Percentiles rank a stretch among this genome's conserved stretches.
These are phyloP conservation scores for Mycena citricolor DNA, from an alignment of 1,284 basidiomycete genomes.

Conservation along the genomic window DNA sequence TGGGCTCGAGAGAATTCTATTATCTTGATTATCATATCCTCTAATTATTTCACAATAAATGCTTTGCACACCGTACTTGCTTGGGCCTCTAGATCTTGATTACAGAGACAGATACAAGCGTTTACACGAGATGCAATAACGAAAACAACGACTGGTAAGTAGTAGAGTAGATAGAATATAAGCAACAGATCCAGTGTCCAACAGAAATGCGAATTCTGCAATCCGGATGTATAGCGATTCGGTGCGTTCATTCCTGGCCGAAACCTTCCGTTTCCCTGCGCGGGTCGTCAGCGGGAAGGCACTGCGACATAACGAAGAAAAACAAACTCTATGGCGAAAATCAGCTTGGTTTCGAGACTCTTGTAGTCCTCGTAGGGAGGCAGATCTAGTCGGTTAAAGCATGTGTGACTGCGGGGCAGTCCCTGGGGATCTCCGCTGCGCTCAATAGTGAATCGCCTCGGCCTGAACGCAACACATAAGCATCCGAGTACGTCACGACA, in stretches of 20 bases:
- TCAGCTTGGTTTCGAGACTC: constrained; percentile 86
- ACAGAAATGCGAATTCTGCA: too few species aligned
- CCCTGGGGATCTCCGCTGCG: constrained; percentile 93
- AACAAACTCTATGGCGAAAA: constrained; percentile 85
- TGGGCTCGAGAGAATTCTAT: too few species aligned
- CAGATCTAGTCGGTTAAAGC: constrained; percentile 90
- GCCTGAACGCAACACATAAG: constrained; percentile 33
- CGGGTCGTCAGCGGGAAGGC: constrained; percentile 13
- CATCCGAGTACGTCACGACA: neutral
- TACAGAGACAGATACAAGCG: too few species aligned
- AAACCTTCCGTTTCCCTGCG: constrained; percentile 65
- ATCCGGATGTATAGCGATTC: too few species aligned
- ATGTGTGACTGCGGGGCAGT: constrained; percentile 87
- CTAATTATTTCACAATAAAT: too few species aligned
- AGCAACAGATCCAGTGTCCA: too few species aligned
- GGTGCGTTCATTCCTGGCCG: constrained; percentile 47
- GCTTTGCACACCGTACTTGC: too few species aligned
- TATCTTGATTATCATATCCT: too few species aligned
- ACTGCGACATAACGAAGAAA: constrained; percentile 7
- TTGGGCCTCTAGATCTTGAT: too few species aligned
- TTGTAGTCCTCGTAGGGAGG: constrained; percentile 92
- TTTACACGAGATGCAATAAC: too few species aligned
- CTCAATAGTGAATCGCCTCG: constrained; percentile 92
- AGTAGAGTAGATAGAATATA: too few species aligned
- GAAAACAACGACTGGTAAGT: too few species aligned